A percentile compares a stretch with the other conserved stretches of the same genome.
These are phyloP conservation scores for Blastobotrys chiropterorum DNA, from an alignment of 805 yeast genomes.

Conservation along the genomic window DNA sequence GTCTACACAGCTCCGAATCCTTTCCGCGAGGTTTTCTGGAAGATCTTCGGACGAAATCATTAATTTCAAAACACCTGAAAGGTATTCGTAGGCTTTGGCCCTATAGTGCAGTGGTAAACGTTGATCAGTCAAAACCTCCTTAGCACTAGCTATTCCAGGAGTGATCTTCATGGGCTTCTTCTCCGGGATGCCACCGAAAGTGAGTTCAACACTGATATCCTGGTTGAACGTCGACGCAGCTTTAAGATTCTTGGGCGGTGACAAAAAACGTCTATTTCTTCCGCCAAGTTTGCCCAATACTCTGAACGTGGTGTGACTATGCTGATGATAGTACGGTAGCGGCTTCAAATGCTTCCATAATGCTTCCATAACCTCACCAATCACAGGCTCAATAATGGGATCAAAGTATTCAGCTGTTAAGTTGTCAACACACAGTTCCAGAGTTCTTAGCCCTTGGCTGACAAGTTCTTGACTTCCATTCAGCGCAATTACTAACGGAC, in stretches of 20 bases:
- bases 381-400: conserved; percentile 93
- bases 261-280: conserved; percentile 78
- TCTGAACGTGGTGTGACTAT: conserved; percentile 88
- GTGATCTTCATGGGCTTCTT: conserved; percentile 71
- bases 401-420: conserved; percentile 94
- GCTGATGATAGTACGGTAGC: conserved; percentile 89
- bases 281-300: conserved; percentile 96
- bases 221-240: conserved; percentile 49
- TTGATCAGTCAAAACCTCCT: conserved; percentile 65
- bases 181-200: conserved; percentile 59
- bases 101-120: conserved; percentile 55
- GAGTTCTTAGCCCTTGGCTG: conserved; percentile 88
- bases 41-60: conserved; percentile 53
- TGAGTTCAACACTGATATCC: conserved; percentile 61
- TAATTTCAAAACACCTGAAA: conserved; percentile 59
- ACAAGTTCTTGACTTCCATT: conserved; percentile 88
- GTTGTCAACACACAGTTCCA: conserved; percentile 93
- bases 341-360: conserved; percentile 89
- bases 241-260: conserved; percentile 63
- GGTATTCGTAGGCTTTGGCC: conserved; percentile 68
- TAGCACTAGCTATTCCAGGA: conserved; percentile 75
- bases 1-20: conserved; percentile 18
- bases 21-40: conserved; percentile 30
- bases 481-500: conserved; percentile 85
- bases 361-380: conserved; percentile 90